A percentile compares a stretch with the other conserved stretches of the same genome.
phyloP scores from a whole-genome alignment of 495 filamentous ascomycete species.

The Amorphotheca resinae region DNA sequence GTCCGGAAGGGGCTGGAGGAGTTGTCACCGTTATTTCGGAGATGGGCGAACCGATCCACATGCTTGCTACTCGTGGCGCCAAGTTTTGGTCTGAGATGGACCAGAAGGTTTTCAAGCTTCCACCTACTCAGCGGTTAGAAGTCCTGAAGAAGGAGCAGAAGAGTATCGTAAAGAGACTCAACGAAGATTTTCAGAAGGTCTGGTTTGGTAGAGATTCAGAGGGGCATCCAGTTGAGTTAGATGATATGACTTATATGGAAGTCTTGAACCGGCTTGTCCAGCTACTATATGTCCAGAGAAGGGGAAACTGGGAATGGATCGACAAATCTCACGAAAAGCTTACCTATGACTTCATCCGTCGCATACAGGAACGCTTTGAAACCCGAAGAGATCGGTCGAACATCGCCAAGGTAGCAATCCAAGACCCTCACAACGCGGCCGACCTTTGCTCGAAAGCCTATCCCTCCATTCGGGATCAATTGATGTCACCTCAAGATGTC shows the following conservation, averaged over 20 bases:
- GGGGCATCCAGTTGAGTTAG: conserved; percentile 73
- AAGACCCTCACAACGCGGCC: conserved; percentile 59
- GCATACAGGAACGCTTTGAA: conserved; percentile 75
- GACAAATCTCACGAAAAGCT: conserved; percentile 65
- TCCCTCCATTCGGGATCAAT: conserved; percentile 63
- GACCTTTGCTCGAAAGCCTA: conserved; percentile 64
- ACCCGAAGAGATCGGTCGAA: conserved; percentile 40
- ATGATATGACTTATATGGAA: conserved; percentile 94
- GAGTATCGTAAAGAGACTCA: conserved; percentile 91
- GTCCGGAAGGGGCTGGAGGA: conserved; percentile 71
- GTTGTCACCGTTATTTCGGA: conserved; percentile 89
- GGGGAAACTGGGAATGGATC: conserved; percentile 78
- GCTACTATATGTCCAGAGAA: conserved; percentile 71
- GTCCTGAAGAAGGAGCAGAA: conserved; percentile 79
- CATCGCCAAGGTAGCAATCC: conserved; percentile 50
- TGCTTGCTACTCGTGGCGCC: conserved; percentile 86
- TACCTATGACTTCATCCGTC: conserved; percentile 82
- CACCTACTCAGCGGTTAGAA: conserved; percentile 70
- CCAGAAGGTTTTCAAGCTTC: conserved; percentile 84
- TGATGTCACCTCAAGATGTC: conserved; percentile 89
- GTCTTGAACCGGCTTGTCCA: conserved; percentile 84
- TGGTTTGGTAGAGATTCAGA: conserved; percentile 85
- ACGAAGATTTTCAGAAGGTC: conserved; percentile 92
- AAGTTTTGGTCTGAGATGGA: conserved; percentile 94
- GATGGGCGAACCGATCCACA: conserved; percentile 98